These are phyloP conservation scores for Plasmodium vivax DNA, from an alignment of 169 alveolate genomes.

Conservation along the genomic window DNA sequence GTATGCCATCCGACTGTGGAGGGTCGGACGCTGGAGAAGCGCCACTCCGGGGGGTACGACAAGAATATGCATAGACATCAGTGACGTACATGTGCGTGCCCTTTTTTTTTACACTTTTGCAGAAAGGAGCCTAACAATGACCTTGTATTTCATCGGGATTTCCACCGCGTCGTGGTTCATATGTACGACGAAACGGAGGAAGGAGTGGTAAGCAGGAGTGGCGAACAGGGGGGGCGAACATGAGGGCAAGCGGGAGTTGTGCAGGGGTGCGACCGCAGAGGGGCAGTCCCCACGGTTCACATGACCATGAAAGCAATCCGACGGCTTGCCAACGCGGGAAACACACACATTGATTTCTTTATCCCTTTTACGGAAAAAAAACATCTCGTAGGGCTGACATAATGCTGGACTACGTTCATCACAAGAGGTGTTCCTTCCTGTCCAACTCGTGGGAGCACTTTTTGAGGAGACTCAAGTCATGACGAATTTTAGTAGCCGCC, in stretches of 20 bases:
- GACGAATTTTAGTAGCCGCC: not conserved
- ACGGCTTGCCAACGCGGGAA: not conserved
- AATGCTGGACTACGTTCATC: slow-evolving; percentile 74
- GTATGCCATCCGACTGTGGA: not conserved
- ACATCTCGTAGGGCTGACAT: slow-evolving; percentile 65
- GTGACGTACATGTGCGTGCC: not conserved
- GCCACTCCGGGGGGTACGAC: not conserved
- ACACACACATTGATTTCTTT: not conserved
- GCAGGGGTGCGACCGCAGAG: not conserved
- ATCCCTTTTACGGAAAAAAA: not conserved
- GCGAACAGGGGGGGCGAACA: not conserved
- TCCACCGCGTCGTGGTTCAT: slow-evolving; percentile 54
- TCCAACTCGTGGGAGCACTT: slow-evolving; percentile 53
- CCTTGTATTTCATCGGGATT: slow-evolving; percentile 51
- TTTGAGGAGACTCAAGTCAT: slow-evolving; percentile 52
- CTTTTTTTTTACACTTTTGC: slow-evolving; percentile 8
- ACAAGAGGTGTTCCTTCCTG: slow-evolving; percentile 71
- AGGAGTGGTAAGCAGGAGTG: slow-evolving; percentile 56
- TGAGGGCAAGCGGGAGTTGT: not conserved
- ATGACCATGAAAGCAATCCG: not conserved
- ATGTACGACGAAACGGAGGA: slow-evolving; percentile 61
- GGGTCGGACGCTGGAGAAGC: not conserved
- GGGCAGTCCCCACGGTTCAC: not conserved
- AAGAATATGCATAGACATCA: not conserved
- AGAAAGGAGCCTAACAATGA: slow-evolving; percentile 67